These are phyloP conservation scores for Exserohilum turcica DNA, from an alignment of 2,329 filamentous ascomycete genomes.

Conservation along the genomic window DNA sequence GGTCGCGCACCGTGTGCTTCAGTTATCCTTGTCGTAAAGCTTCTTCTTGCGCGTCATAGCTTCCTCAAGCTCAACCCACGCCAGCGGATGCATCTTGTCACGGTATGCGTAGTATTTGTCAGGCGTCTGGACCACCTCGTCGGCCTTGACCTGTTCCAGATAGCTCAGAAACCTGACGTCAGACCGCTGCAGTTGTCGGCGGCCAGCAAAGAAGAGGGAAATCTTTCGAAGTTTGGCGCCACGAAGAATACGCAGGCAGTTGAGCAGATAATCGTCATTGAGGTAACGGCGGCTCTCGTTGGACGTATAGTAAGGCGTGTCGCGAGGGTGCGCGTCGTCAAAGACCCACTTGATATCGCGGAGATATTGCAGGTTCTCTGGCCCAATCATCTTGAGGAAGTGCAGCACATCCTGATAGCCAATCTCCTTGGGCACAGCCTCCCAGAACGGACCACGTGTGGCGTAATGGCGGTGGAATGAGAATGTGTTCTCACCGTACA, in stretches of 20 bases:
- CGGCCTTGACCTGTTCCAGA: conserved; percentile 52
- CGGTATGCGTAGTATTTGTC: conserved; percentile 20
- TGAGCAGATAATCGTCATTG: conserved; percentile 54
- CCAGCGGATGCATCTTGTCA: conserved; percentile 42
- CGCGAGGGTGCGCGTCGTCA: conserved; percentile 52
- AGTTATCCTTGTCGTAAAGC: conserved; percentile 35
- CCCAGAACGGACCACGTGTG: conserved; percentile 51
- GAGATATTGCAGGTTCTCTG: conserved; percentile 54
- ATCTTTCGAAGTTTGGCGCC: conserved; percentile 51
- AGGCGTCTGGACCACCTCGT: conserved; percentile 44
- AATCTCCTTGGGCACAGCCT: conserved; percentile 51
- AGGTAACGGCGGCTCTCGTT: conserved; percentile 56
- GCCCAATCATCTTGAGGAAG: conserved; percentile 55
- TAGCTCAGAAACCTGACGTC: conserved; percentile 54
- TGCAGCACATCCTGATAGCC: conserved; percentile 54
- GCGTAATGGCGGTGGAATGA: conserved; percentile 48
- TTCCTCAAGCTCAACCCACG: conserved; percentile 42
- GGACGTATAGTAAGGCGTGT: conserved; percentile 46
- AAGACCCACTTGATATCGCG: conserved; percentile 53
- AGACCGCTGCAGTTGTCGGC: conserved; percentile 37
- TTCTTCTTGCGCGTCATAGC: conserved; percentile 46
- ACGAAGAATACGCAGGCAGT: conserved; percentile 52
- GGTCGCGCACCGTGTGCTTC: background rate
- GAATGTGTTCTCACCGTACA: conserved; percentile 59
- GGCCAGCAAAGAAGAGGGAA: conserved; percentile 51